Conservation (phyloP, 2,329 filamentous ascomycete genomes). For the Nothophoma quercina region DNA sequence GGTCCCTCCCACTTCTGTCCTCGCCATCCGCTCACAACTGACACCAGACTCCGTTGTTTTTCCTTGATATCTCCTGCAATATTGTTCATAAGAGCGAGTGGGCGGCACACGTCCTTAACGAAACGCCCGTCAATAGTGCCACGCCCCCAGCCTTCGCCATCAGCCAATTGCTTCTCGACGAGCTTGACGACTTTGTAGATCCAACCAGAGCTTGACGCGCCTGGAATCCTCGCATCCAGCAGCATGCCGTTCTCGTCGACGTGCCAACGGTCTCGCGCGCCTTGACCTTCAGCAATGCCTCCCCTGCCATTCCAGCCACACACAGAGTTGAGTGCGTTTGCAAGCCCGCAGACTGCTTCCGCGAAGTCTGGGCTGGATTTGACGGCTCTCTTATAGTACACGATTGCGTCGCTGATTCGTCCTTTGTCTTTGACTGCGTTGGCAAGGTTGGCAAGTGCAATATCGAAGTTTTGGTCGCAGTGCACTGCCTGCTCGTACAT, state of each 20-base stretch:
- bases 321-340: constrained; percentile 94
- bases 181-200: constrained; percentile 91
- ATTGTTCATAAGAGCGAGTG: constrained; percentile 52
- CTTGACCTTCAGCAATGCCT: constrained; percentile 77
- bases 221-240: constrained; percentile 70
- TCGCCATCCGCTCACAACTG: constrained; percentile 63
- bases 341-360: constrained; percentile 93
- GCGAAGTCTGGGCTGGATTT: constrained; percentile 93
- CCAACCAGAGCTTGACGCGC: constrained; percentile 74
- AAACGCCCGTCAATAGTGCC: constrained; percentile 65
- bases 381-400: constrained; percentile 90
- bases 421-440: constrained; percentile 98
- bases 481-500: constrained; percentile 97
- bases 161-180: constrained; percentile 83
- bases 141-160: constrained; percentile 85
- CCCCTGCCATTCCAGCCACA: constrained; percentile 93
- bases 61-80: constrained; percentile 43
- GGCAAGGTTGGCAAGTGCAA: constrained; percentile 92
- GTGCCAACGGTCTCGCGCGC: constrained; percentile 88
- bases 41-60: constrained; percentile 48
- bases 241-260: constrained; percentile 86
- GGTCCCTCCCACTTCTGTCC: constrained; percentile 88
- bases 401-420: constrained; percentile 87
- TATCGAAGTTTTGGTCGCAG: constrained; percentile 95
- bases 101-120: constrained; percentile 54